A percentile compares a stretch with the other conserved stretches of the same genome.
Evolutionary conservation across 495 filamentous ascomycete genomes (phyloP).

Genomic region (Delitschia confertaspora): DNA sequence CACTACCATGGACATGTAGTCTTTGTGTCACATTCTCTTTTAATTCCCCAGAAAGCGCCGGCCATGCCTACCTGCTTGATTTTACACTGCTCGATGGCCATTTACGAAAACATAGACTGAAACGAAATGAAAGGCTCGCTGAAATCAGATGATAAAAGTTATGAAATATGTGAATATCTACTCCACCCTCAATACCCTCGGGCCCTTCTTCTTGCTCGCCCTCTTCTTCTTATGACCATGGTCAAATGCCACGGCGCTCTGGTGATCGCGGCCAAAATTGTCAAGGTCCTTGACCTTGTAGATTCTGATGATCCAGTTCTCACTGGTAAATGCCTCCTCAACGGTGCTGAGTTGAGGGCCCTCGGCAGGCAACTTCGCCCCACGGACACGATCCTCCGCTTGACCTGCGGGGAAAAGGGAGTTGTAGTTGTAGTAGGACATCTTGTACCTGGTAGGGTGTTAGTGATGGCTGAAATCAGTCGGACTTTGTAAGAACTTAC

Average conservation of each 20-base stretch:
- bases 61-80: slow-evolving; percentile 4
- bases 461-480: slow-evolving; percentile 30
- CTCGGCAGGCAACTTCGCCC: slow-evolving; percentile 67
- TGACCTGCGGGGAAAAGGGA: slow-evolving; percentile 85
- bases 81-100: slow-evolving; percentile 11
- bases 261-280: slow-evolving; percentile 87
- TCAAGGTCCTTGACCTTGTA: slow-evolving; percentile 99
- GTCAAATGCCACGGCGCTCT: slow-evolving; percentile 76
- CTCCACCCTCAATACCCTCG: slow-evolving; percentile 75
- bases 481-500: slow-evolving; percentile 44
- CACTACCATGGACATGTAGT: too few species aligned
- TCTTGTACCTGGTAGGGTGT: slow-evolving; percentile 78
- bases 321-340: slow-evolving; percentile 96
- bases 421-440: slow-evolving; percentile 99
- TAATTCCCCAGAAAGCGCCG: slow-evolving; percentile 12
- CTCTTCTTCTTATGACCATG: slow-evolving; percentile 93
- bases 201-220: slow-evolving; percentile 63
- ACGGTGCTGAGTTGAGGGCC: slow-evolving; percentile 79
- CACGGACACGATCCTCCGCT: slow-evolving; percentile 84
- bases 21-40: too few species aligned
- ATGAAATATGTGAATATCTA: slow-evolving; percentile 41
- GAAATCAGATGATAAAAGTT: neutral
- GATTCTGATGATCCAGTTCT: slow-evolving; percentile 99
- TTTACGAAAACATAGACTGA: slow-evolving; percentile 6
- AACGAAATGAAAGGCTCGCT: neutral